Base-by-base conservation (phyloP, 2,329 filamentous ascomycete species). In the Diaporthe amygdali region DNA sequence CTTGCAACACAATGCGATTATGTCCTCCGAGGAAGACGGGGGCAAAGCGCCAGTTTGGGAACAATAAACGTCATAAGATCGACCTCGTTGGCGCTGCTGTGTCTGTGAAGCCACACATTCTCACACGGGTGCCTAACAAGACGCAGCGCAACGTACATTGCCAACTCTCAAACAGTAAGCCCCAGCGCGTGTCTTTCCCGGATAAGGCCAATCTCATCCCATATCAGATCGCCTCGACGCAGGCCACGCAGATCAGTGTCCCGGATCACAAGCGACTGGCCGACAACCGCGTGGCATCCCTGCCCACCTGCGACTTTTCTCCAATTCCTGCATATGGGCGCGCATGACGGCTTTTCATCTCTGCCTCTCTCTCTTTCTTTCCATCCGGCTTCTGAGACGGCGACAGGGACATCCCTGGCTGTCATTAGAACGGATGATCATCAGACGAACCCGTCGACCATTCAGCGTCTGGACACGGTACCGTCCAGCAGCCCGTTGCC, bases 151-250 rank as follows among this genome's bases (percentile, higher is more conserved):
- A 12, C 12, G 22, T 20, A 27, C 34, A n/a, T 15, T 27, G 32
- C 49, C 59, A 37, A 22, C 59, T 49, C 37, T 37, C 59, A 64
- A 37, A 49, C 44, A 34, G 27, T 10, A 63, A 3, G 14, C 22
- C 37, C 37, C 15, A 14, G 37, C 37, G 9, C 37, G 37, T 14
- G 15, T 39, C 37, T 12, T 39, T 39, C 10, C 37, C 37, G 37
- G 37, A 14, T 14, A 39, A 39, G 37, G 3, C 15, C 37, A 39
- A 39, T 39, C 37, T 14, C 37, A 39, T 39, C 37, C 59, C 59
- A 63, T 47, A 49, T 64, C 59, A n/a, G 59, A 64, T 64, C 59
- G 59, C 59, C 30, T 64, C 59, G 59, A 49, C 59, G 59, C 59
- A 64, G 59, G 59, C 41, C 59, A 32, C 47, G 59, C 59, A 64